These are phyloP conservation scores for Phytophthora hybrid DNA, from an alignment of 352 stramenopile genomes.

Conservation along the genomic window DNA sequence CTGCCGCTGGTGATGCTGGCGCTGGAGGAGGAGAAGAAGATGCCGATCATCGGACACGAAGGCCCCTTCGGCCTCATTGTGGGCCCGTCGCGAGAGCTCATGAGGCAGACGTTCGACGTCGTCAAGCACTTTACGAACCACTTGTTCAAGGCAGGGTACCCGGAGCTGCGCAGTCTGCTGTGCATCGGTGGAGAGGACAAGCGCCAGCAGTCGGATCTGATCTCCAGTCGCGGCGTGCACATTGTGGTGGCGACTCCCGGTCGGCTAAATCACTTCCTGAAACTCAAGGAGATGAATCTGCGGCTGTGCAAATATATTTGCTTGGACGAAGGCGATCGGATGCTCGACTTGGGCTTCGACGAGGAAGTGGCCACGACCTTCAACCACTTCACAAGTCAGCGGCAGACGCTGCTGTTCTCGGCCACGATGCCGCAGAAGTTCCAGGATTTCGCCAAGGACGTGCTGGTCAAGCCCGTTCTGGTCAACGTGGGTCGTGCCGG, in stretches of 20 bases:
- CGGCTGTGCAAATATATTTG: constrained; percentile 98
- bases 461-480: constrained; percentile 96
- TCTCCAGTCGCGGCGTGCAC: constrained; percentile 93
- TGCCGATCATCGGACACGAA: constrained; percentile 94
- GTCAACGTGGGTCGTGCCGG: constrained; percentile 99
- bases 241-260: constrained; percentile 98
- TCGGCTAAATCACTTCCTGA: constrained; percentile 97
- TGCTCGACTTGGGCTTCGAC: constrained; percentile 97
- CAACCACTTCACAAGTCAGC: constrained; percentile 97
- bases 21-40: constrained; percentile 96
- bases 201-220: constrained; percentile 90
- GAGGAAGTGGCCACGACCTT: constrained; percentile 97
- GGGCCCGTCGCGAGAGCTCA: constrained; percentile 97
- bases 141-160: constrained; percentile 75
- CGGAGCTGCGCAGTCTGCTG: constrained; percentile 92
- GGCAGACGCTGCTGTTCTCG: constrained; percentile 98
- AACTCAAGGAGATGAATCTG: constrained; percentile 95
- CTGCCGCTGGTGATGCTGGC: constrained; percentile 97
- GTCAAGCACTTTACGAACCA: constrained; percentile 93
- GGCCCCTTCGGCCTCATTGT: constrained; percentile 98
- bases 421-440: constrained; percentile 99
- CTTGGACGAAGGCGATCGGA: constrained; percentile 98
- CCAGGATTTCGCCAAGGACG: constrained; percentile 98
- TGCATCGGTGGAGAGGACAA: constrained; percentile 97
- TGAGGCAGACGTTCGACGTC: constrained; percentile 98